These are phyloP conservation scores for Psidium guajava DNA, from an alignment of 345 rosid genomes.

Conservation along the genomic window DNA sequence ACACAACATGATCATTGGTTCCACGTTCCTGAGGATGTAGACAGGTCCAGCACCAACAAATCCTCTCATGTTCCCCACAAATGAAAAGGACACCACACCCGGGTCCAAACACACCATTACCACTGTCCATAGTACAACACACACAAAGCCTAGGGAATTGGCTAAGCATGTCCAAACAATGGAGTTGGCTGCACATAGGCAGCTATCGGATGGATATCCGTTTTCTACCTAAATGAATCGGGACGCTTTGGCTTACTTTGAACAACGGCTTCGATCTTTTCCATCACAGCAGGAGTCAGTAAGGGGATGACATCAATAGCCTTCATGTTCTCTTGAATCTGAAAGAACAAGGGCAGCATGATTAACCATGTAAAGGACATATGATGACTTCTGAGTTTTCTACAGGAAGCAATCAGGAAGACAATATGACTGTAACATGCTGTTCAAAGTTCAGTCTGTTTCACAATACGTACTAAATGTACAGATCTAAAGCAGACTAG, in stretches of 20 bases:
- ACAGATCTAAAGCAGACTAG: neutral
- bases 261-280: constrained; percentile 77
- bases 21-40: neutral
- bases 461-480: neutral
- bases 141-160: neutral
- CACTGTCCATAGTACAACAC: neutral
- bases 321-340: constrained; percentile 98
- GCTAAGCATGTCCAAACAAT: neutral
- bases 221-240: constrained; percentile 61
- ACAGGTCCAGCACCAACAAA: neutral
- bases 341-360: neutral
- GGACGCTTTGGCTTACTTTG: constrained; percentile 87
- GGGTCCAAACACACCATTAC: neutral
- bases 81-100: neutral
- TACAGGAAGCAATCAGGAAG: neutral
- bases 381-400: neutral
- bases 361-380: neutral
- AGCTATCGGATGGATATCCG: neutral
- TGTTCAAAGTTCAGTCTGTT: neutral
- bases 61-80: neutral
- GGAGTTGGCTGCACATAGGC: neutral
- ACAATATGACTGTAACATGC: neutral
- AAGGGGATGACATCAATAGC: constrained; percentile 79
- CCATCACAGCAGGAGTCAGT: constrained; percentile 77
- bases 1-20: neutral